A percentile compares a stretch with the other conserved stretches of the same genome.
Conservation (phyloP, 2,329 filamentous ascomycete species). For the Penicillium sp. region DNA sequence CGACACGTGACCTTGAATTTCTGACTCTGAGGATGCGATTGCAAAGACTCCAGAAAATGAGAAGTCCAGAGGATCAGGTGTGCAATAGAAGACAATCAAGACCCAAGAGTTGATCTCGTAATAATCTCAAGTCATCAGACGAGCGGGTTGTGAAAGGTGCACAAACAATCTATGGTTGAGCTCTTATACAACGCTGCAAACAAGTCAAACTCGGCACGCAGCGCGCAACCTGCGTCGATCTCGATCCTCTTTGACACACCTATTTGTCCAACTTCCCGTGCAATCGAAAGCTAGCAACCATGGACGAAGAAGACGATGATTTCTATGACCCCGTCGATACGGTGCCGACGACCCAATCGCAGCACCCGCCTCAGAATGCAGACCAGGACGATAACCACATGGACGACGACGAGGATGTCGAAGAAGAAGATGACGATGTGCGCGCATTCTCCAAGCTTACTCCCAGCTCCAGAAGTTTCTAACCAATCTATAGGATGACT, state of each 20-base stretch:
- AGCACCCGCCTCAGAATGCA: slow-evolving; percentile 31
- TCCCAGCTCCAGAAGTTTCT: slow-evolving; percentile 1
- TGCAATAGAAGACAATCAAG: too few relatives aligned
- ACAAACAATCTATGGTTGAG: neutral
- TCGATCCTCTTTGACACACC: slow-evolving; percentile 12
- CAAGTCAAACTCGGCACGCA: slow-evolving; percentile 23
- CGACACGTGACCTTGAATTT: slow-evolving; percentile 13
- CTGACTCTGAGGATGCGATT: too few relatives aligned
- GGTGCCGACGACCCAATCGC: slow-evolving; percentile 32
- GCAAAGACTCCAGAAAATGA: neutral
- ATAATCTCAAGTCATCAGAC: neutral
- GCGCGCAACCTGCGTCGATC: slow-evolving; percentile 16
- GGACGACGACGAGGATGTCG: slow-evolving; percentile 44
- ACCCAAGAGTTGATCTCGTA: too few relatives aligned
- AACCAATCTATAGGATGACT: slow-evolving; percentile 43
- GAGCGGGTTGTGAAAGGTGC: neutral
- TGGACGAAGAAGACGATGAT: slow-evolving; percentile 53
- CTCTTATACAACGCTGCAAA: slow-evolving; percentile 20
- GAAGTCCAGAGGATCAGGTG: neutral
- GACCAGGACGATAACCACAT: slow-evolving; percentile 39
- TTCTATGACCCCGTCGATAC: slow-evolving; percentile 47
- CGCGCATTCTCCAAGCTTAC: slow-evolving; percentile 3
- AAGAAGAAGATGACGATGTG: slow-evolving; percentile 42
- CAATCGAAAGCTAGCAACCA: slow-evolving; percentile 25
- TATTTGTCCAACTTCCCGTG: slow-evolving; percentile 5